Conservation (phyloP, 2,329 filamentous ascomycete species). For the Nemania sp. region DNA sequence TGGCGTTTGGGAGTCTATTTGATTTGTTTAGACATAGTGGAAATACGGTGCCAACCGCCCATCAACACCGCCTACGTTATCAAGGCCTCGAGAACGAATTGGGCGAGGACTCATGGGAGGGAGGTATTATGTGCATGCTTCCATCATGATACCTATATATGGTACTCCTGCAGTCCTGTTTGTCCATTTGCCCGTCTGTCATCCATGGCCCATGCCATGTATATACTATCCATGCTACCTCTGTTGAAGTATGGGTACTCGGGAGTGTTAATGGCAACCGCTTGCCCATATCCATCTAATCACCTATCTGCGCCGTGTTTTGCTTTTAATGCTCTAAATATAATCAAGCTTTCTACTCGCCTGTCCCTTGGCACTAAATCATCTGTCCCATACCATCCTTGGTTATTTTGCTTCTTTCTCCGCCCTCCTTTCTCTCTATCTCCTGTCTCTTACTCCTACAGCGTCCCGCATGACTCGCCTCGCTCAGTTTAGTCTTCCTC, state of each 20-base stretch:
- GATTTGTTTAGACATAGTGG: background rate
- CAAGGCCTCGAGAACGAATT: background rate
- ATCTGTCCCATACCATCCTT: background rate
- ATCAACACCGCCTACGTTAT: background rate
- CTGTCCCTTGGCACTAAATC: background rate
- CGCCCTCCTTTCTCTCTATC: background rate
- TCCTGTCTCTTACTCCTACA: too few relatives aligned
- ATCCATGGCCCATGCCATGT: background rate
- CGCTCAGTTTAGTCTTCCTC: constrained; percentile 61
- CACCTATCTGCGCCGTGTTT: constrained; percentile 16
- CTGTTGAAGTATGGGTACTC: background rate
- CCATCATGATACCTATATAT: background rate
- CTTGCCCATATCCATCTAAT: constrained; percentile 5
- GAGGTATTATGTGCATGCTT: constrained; percentile 13
- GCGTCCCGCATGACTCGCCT: background rate
- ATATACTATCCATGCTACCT: background rate
- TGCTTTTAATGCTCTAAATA: constrained; percentile 15
- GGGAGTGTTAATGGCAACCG: background rate
- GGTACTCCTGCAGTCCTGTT: background rate
- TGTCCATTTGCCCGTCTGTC: background rate
- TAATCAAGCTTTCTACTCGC: constrained; percentile 9
- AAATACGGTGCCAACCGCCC: background rate
- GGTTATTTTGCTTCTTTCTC: background rate
- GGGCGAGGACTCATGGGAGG: background rate
- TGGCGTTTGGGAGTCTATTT: constrained; percentile 18